Percentiles rank a stretch among this genome's conserved stretches.
phyloP scores from a whole-genome alignment of 148 eudicot species.

The Tetragonia tetragonoides region DNA sequence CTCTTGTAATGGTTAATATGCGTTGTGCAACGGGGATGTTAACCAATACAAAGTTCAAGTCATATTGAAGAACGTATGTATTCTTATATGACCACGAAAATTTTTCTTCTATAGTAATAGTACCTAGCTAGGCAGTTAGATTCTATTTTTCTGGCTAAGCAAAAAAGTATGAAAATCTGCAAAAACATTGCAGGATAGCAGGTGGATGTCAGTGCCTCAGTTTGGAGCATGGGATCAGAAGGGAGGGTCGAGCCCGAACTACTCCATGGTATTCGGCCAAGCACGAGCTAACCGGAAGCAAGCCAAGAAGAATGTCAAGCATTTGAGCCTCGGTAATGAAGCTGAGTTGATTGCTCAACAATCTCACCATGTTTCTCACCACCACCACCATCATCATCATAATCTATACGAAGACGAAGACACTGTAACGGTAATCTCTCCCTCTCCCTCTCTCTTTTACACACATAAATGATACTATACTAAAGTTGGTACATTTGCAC shows the following conservation, averaged over 20 bases:
- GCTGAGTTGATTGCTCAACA: conserved; percentile 18
- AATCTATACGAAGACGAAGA: not conserved
- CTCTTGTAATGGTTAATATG: conserved; percentile 24
- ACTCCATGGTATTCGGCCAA: conserved; percentile 40
- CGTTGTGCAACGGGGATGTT: conserved; percentile 29
- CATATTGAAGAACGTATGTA: not conserved
- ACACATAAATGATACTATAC: no score
- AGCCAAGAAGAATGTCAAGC: conserved; percentile 21
- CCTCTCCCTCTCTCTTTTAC: not conserved
- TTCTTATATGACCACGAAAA: no score
- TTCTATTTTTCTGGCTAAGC: not conserved
- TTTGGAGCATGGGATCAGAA: conserved; percentile 50
- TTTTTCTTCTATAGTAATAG: not conserved
- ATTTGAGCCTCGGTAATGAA: conserved; percentile 26
- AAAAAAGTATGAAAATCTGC: not conserved
- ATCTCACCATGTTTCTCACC: not conserved
- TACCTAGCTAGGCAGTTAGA: not conserved
- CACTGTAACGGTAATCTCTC: not conserved
- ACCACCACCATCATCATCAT: not conserved
- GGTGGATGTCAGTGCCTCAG: conserved; percentile 34
- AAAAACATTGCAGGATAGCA: not conserved
- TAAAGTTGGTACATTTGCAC: not conserved
- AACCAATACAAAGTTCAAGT: conserved; percentile 19
- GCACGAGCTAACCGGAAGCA: conserved; percentile 41
- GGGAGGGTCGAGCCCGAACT: conserved; percentile 30